Conservation (phyloP, 2,329 filamentous ascomycete species). For the Mariannaea elegans region DNA sequence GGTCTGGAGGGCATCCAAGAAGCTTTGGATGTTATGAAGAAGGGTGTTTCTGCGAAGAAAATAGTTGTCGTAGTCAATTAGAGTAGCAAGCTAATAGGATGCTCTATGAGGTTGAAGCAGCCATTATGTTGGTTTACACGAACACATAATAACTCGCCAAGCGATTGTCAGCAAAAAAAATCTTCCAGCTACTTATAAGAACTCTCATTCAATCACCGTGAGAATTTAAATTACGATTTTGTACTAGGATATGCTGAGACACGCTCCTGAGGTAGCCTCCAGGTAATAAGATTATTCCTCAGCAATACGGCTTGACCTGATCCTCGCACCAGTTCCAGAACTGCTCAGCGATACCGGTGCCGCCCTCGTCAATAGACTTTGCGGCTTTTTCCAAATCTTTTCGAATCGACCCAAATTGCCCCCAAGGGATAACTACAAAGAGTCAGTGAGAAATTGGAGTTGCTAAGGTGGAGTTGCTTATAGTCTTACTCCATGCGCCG, state of each 20-base stretch:
- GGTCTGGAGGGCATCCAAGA: neutral
- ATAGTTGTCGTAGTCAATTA: neutral
- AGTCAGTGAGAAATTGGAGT: neutral
- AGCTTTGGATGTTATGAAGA: neutral
- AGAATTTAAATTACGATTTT: too few species aligned
- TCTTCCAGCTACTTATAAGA: too few species aligned
- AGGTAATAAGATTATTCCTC: too few species aligned
- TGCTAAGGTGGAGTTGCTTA: too few species aligned
- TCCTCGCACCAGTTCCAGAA: conserved; percentile 17
- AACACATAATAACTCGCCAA: too few species aligned
- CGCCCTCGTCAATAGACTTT: conserved; percentile 13
- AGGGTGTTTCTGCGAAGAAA: neutral
- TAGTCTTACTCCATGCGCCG: conserved; percentile 7
- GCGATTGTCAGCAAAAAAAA: too few species aligned
- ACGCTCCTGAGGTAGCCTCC: too few species aligned
- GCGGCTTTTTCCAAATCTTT: neutral
- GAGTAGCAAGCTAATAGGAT: too few species aligned
- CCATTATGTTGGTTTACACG: too few species aligned
- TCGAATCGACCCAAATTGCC: neutral
- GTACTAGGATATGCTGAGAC: too few species aligned
- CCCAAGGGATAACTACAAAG: conserved; percentile 6
- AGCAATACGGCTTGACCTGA: neutral
- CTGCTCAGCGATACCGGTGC: neutral
- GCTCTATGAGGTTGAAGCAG: too few species aligned
- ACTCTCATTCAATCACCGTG: too few species aligned